These are phyloP conservation scores for Aspergillus cavernicola DNA, from an alignment of 495 filamentous ascomycete genomes.

Conservation along the genomic window DNA sequence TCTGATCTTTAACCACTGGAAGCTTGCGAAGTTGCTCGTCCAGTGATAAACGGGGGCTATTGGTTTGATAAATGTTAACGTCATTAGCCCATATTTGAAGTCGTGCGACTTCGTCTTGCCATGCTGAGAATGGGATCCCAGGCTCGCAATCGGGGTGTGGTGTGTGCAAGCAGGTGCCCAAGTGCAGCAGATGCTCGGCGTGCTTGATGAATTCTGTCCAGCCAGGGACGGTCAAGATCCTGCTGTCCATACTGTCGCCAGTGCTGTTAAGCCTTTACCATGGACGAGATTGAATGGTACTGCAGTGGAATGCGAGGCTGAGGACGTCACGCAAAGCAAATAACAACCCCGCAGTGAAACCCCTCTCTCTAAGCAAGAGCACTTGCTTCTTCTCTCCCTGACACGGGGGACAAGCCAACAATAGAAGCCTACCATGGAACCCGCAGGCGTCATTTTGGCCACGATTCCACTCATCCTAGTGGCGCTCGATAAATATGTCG, in stretches of 20 bases:
- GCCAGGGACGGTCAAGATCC: not conserved
- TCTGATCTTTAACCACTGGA: not conserved
- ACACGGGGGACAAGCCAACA: not conserved
- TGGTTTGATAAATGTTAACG: not conserved
- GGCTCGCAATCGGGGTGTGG: not conserved
- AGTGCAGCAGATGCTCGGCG: not conserved
- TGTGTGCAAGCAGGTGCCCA: no score
- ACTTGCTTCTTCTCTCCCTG: not conserved
- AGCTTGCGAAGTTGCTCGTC: not conserved
- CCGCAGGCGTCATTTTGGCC: not conserved
- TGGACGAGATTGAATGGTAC: no score
- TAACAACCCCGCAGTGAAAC: not conserved
- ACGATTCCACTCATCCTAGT: not conserved
- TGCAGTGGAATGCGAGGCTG: not conserved
- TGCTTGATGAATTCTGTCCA: not conserved
- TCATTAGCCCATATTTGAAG: constrained; percentile 1
- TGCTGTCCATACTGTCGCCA: not conserved
- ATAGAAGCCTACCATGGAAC: no score
- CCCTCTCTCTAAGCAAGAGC: not conserved
- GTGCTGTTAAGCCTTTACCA: no score
- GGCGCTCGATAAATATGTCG: not conserved
- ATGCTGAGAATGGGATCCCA: not conserved
- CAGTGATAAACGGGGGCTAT: not conserved
- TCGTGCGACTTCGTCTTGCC: constrained; percentile 1
- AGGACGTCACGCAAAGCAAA: not conserved